Evolutionary conservation across 352 stramenopile species (phyloP), one percentile per base, ranked within the genome.

Genomic region (Aphanomyces stellatus): DNA sequence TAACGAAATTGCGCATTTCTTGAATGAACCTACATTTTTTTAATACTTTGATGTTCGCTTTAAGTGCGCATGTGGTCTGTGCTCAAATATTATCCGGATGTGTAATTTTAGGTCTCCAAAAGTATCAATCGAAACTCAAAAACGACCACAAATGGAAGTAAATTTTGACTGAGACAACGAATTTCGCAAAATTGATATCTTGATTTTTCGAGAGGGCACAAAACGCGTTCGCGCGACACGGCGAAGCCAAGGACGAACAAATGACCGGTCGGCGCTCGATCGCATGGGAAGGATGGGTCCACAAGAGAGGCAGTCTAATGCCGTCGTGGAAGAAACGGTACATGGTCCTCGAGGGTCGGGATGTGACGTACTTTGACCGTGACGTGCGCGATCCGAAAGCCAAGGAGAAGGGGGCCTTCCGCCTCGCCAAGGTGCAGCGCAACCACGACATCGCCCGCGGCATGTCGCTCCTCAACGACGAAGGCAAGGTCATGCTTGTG

Each of bases 351-450:
- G 73, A 70, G 24, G 84, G 80, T 11, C 80, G 80, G 41, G 79
- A 88, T 49, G 72, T 90, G 35, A 89, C 82, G 66, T 92, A 92
- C 73, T 92, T 90, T 73, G 78, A 90, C 73, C 88, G 81, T 62
- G 77, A 76, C 40, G 74, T 71, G n/a, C 56, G 88, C 56, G 78
- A 65, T 24, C 59, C 76, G 17, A 76, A 73, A n/a, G 76, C 77
- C 8, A 87, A 89, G 64, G 80, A 82, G 61, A 90, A 89, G 41
- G 84, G 84, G 28, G 83, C 74, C 51, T 89, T 92, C 70, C 78
- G 87, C 70, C 79, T 92, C 57, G 89, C 90, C 70, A 91, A 82
- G 34, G 80, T 87, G 34, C 81, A 92, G 72, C 72, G 90, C 10
- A 88, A 78, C 62, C 79, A 77, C 0, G 81, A 89, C 64, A 87